Conservation (phyloP, 2,329 filamentous ascomycete species). For the Torrubiella hemipterigena region DNA sequence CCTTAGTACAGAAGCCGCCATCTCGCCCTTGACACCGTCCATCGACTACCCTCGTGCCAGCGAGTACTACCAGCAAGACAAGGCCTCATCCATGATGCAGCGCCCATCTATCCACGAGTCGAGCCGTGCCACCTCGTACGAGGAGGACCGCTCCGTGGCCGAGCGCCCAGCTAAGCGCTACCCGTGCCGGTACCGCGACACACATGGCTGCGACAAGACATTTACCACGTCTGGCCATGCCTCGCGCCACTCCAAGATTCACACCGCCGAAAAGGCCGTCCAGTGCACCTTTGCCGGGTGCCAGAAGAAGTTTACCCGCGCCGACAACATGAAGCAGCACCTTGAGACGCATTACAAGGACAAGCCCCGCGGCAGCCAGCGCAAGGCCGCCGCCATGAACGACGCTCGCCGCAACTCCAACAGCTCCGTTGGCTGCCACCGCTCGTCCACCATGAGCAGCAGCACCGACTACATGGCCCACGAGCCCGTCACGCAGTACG, state of each 20-base stretch:
- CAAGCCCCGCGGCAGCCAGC: constrained; percentile 33
- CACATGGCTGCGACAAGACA: constrained; percentile 61
- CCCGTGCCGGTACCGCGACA: constrained; percentile 61
- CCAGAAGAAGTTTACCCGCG: constrained; percentile 68
- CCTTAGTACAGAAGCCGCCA: constrained; percentile 36
- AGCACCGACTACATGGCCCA: constrained; percentile 4
- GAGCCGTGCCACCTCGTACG: constrained; percentile 36
- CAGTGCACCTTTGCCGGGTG: constrained; percentile 56
- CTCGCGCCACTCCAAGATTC: constrained; percentile 75
- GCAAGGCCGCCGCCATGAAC: constrained; percentile 19
- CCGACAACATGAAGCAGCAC: constrained; percentile 84
- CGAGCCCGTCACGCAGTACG: constrained; percentile 26
- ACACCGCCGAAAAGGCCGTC: constrained; percentile 70
- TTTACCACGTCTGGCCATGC: constrained; percentile 79
- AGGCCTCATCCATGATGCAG: constrained; percentile 22
- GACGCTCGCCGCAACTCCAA: constrained; percentile 20
- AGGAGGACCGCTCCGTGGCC: constrained; percentile 34
- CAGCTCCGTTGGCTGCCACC: constrained; percentile 19
- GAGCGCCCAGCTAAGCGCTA: constrained; percentile 53
- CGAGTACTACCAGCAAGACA: constrained; percentile 15
- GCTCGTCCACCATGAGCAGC: constrained; percentile 12
- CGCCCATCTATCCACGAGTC: constrained; percentile 28
- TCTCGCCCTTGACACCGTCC: constrained; percentile 44
- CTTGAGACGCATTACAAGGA: constrained; percentile 64
- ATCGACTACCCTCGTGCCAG: constrained; percentile 29